phyloP scores from a whole-genome alignment of 192 early-diverging fungal genomes.

The Cetraspora pellucida region DNA sequence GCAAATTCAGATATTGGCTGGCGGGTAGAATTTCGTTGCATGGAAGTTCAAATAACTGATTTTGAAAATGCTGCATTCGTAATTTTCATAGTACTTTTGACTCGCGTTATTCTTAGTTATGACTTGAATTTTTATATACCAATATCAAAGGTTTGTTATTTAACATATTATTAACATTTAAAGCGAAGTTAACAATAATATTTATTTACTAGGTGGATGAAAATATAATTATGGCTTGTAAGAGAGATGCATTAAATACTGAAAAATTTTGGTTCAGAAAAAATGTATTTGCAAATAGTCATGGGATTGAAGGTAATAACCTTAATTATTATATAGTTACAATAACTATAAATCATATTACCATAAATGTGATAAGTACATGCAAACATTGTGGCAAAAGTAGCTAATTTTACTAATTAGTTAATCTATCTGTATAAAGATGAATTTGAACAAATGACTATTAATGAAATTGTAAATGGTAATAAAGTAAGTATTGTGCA shows the following conservation, averaged over 20 bases:
- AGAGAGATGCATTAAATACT: conserved; percentile 75
- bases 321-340: too few species aligned
- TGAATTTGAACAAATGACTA: conserved; percentile 72
- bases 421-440: conserved; percentile 34
- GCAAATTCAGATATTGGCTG: conserved; percentile 91
- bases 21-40: conserved; percentile 96
- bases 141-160: conserved; percentile 76
- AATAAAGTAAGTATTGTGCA: conserved; percentile 40
- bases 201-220: conserved; percentile 70
- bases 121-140: conserved; percentile 96
- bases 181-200: not conserved
- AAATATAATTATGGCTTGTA: conserved; percentile 89
- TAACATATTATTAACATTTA: not conserved
- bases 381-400: too few species aligned
- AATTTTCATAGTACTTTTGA: conserved; percentile 90
- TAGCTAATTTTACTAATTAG: too few species aligned
- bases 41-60: conserved; percentile 96
- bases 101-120: conserved; percentile 86
- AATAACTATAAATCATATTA: too few species aligned
- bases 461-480: conserved; percentile 94
- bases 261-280: conserved; percentile 93
- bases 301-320: too few species aligned
- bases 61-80: conserved; percentile 97
- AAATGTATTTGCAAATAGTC: conserved; percentile 73
- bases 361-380: too few species aligned